Evolutionary conservation across 768 basidiomycete species (phyloP).

Genomic region (Suillus americanus): DNA sequence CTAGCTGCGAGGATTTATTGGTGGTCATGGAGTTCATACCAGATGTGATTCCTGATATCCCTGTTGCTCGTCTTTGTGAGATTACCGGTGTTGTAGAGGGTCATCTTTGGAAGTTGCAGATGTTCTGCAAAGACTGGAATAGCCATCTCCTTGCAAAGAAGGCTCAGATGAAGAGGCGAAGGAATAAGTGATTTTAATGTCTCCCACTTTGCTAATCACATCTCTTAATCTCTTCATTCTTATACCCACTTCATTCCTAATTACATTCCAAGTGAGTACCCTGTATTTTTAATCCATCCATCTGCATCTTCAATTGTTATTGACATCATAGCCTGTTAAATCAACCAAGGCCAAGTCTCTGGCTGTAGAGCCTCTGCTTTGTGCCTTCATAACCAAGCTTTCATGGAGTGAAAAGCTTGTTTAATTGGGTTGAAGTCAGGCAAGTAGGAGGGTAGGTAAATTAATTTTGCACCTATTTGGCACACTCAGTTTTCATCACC

Average conservation of each 20-base stretch:
- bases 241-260: slow-evolving; percentile 6
- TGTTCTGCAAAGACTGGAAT: slow-evolving; percentile 2
- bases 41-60: neutral
- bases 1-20: no score
- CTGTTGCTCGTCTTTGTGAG: neutral
- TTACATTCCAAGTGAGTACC: slow-evolving; percentile 13
- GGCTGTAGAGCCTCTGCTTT: slow-evolving; percentile 14
- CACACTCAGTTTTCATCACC: neutral
- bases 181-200: no score
- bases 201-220: neutral
- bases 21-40: neutral
- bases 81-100: neutral
- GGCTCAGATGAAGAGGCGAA: no score
- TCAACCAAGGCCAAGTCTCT: slow-evolving; percentile 16
- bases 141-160: no score
- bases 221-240: neutral
- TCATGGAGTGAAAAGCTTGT: slow-evolving; percentile 32
- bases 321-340: slow-evolving; percentile 19
- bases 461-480: slow-evolving; percentile 23
- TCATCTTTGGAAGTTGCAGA: neutral
- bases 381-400: slow-evolving; percentile 29
- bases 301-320: slow-evolving; percentile 18
- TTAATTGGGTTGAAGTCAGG: slow-evolving; percentile 39
- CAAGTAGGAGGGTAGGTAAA: slow-evolving; percentile 35
- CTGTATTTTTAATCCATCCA: slow-evolving; percentile 26